Percentiles rank a stretch among this genome's conserved stretches.
phyloP scores from a whole-genome alignment of 306 rosid species.

The Gleditsia sinensis region DNA sequence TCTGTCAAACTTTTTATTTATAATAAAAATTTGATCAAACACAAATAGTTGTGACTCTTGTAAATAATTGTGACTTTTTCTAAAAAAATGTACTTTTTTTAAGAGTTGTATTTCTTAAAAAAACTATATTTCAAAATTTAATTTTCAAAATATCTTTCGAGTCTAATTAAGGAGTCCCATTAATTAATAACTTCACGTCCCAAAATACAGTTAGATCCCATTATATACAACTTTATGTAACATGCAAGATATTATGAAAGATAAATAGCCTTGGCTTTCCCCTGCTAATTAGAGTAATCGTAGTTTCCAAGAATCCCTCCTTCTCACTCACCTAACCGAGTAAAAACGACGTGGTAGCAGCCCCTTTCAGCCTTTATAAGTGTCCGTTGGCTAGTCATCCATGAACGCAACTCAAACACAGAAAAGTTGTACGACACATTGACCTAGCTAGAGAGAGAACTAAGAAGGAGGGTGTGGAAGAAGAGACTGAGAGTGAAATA shows the following conservation, averaged over 20 bases:
- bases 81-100: too few species aligned
- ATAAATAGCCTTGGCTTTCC: neutral
- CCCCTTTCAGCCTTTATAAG: constrained; percentile 56
- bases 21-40: too few species aligned
- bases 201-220: constrained; percentile 26
- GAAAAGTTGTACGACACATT: neutral
- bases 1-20: too few species aligned
- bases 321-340: constrained; percentile 69
- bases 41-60: too few species aligned
- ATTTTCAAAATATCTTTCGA: too few species aligned
- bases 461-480: neutral
- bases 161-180: constrained; percentile 21
- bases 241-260: constrained; percentile 52
- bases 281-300: constrained; percentile 24
- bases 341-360: constrained; percentile 75
- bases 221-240: constrained; percentile 58
- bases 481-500: constrained; percentile 27
- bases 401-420: constrained; percentile 35
- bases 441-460: neutral
- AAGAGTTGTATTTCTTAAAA: too few species aligned
- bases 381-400: constrained; percentile 48
- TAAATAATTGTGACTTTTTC: too few species aligned
- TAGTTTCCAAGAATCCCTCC: constrained; percentile 46
- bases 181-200: too few species aligned
- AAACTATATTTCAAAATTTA: too few species aligned